Conservation (phyloP, 208 protist genomes). For the Tritrichomonas musculus region DNA sequence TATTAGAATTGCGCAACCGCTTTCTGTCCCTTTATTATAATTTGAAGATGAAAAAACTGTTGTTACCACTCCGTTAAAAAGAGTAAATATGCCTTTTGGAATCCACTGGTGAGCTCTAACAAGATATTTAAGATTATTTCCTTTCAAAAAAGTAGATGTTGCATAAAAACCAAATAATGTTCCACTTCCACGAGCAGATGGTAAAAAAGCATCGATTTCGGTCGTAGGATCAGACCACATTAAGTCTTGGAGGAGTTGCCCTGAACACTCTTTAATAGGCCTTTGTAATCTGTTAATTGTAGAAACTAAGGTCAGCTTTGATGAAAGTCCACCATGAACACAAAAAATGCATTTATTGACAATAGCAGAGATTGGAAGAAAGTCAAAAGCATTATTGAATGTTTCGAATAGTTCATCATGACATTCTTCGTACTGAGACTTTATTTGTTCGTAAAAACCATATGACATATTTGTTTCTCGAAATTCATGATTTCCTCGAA, state of each 20-base stretch:
- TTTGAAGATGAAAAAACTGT: no score
- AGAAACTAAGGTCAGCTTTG: constrained; percentile 63
- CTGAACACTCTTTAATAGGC: constrained; percentile 67
- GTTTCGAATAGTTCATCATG: constrained; percentile 76
- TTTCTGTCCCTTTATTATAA: no score
- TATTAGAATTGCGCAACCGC: no score
- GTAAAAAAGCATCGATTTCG: neutral
- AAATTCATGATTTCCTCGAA: constrained; percentile 82
- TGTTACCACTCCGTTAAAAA: no score
- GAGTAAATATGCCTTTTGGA: no score
- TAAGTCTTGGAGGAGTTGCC: constrained; percentile 90
- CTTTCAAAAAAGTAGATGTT: neutral
- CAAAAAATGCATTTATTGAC: constrained; percentile 61
- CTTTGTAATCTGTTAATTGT: constrained; percentile 70
- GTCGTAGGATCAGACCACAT: constrained; percentile 85
- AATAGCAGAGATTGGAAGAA: constrained; percentile 87
- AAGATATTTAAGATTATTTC: neutral
- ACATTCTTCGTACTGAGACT: constrained; percentile 51
- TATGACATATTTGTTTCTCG: constrained; percentile 85
- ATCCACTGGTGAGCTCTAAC: neutral
- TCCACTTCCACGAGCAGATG: neutral
- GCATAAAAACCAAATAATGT: neutral
- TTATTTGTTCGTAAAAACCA: constrained; percentile 94
- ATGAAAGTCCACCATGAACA: constrained; percentile 72
- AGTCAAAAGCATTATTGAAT: constrained; percentile 99